Percentiles rank a stretch among this genome's conserved stretches.
These are phyloP conservation scores for Phytophthora fragariae DNA, from an alignment of 352 stramenopile species.

Conservation along the genomic window DNA sequence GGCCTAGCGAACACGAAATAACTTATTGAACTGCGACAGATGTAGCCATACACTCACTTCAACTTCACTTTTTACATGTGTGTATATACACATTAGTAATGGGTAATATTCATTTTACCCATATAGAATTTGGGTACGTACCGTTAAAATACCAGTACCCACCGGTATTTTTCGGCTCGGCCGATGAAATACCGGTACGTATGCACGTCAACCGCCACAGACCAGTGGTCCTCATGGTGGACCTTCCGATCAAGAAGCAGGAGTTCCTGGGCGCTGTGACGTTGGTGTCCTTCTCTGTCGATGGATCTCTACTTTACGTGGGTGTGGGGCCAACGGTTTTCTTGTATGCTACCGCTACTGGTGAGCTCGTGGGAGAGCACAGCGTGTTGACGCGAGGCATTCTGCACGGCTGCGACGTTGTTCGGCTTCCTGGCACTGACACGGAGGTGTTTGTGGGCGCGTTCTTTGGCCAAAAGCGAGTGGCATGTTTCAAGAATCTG, in stretches of 20 bases:
- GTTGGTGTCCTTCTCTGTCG: slow-evolving; percentile 72
- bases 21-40: not conserved
- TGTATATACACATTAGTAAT: too few relatives aligned
- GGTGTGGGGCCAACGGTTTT: slow-evolving; percentile 73
- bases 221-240: slow-evolving; percentile 16
- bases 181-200: slow-evolving; percentile 23
- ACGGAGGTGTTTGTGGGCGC: slow-evolving; percentile 41
- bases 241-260: slow-evolving; percentile 50
- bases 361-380: slow-evolving; percentile 55
- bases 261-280: slow-evolving; percentile 88
- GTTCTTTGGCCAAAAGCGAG: slow-evolving; percentile 87
- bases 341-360: slow-evolving; percentile 63
- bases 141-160: not conserved
- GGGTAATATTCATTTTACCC: too few relatives aligned
- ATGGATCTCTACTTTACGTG: slow-evolving; percentile 79
- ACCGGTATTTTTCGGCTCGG: not conserved
- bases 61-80: too few relatives aligned
- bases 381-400: slow-evolving; percentile 67
- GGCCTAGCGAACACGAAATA: slow-evolving; percentile 1
- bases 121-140: too few relatives aligned
- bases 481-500: slow-evolving; percentile 61
- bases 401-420: slow-evolving; percentile 74
- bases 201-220: not conserved
- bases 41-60: too few relatives aligned
- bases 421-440: slow-evolving; percentile 16